phyloP scores from a whole-genome alignment of 1,284 basidiomycete species.

The Cryptococcus wingfieldii region DNA sequence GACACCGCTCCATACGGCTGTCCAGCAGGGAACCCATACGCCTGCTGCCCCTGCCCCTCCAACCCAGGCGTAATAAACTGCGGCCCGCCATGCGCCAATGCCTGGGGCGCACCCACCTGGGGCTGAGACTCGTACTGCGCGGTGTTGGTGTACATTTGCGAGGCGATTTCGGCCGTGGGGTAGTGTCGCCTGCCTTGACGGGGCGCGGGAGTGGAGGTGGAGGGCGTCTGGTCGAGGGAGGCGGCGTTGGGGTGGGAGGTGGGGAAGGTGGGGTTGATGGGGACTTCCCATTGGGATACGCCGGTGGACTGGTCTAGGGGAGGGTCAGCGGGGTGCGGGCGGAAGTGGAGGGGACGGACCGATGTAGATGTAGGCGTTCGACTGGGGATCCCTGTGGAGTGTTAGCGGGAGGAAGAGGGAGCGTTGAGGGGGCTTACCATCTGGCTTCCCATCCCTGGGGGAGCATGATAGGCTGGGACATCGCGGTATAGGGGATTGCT shows the following conservation, averaged over 20 bases:
- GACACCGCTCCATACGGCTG: neutral
- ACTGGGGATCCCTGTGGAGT: conserved; percentile 64
- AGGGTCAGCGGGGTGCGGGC: neutral
- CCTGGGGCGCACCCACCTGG: conserved; percentile 48
- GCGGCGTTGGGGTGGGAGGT: conserved; percentile 19
- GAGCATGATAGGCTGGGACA: conserved; percentile 18
- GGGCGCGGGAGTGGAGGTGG: conserved; percentile 42
- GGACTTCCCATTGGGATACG: conserved; percentile 63
- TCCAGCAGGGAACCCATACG: neutral
- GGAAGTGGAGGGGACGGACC: conserved; percentile 49
- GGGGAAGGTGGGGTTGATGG: conserved; percentile 42
- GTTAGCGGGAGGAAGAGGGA: neutral
- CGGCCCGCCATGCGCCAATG: conserved; percentile 42
- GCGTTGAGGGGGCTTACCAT: conserved; percentile 58
- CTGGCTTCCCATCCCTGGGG: conserved; percentile 78
- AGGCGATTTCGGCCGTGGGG: conserved; percentile 71
- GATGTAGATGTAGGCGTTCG: conserved; percentile 81
- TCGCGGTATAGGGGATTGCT: neutral
- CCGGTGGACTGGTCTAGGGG: conserved; percentile 49
- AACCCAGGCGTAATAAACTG: conserved; percentile 79
- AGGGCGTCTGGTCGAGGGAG: conserved; percentile 1
- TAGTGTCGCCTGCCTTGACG: conserved; percentile 76
- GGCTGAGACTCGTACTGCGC: conserved; percentile 52
- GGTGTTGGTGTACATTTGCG: too few relatives aligned
- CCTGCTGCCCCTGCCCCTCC: conserved; percentile 53